Percentiles rank a stretch among this genome's conserved stretches.
phyloP scores from a whole-genome alignment of 164 flowering plant genomes.

The Buxus sempervirens region DNA sequence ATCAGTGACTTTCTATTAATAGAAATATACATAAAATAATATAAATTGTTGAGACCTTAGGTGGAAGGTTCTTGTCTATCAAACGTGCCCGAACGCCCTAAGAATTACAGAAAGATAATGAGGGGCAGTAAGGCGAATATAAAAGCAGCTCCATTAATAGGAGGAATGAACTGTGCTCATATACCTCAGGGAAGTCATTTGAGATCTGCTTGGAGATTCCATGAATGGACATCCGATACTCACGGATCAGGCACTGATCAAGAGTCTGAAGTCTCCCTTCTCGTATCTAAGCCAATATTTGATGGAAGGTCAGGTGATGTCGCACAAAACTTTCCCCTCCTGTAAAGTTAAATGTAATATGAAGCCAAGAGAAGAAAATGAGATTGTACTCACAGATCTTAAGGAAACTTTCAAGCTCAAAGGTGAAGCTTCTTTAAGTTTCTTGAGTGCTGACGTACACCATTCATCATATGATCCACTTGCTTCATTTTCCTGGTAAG shows the following conservation, averaged over 20 bases:
- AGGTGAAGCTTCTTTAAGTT: slow-evolving; percentile 79
- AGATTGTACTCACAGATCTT: slow-evolving; percentile 59
- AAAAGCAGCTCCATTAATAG: background rate
- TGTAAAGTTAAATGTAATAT: background rate
- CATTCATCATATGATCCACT: slow-evolving; percentile 47
- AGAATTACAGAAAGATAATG: slow-evolving; percentile 3
- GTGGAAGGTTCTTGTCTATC: slow-evolving; percentile 81
- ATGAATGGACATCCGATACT: slow-evolving; percentile 63
- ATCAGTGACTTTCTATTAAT: background rate
- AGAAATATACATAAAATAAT: background rate
- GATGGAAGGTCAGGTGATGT: background rate
- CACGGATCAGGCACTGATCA: slow-evolving; percentile 78
- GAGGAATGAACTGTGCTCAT: background rate
- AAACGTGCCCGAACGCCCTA: slow-evolving; percentile 87
- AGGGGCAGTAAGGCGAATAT: background rate
- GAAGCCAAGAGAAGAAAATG: background rate
- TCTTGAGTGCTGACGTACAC: slow-evolving; percentile 46
- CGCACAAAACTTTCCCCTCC: background rate
- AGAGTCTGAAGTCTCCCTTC: slow-evolving; percentile 87
- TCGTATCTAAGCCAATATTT: slow-evolving; percentile 46
- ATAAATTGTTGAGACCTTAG: slow-evolving; percentile 50
- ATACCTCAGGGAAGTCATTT: slow-evolving; percentile 80
- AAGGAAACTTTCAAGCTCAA: slow-evolving; percentile 77
- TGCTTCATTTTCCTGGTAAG: slow-evolving; percentile 57
- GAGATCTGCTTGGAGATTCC: slow-evolving; percentile 58